Conservation (phyloP, 1,284 basidiomycete genomes). For the Exobasidium rhododendri region DNA sequence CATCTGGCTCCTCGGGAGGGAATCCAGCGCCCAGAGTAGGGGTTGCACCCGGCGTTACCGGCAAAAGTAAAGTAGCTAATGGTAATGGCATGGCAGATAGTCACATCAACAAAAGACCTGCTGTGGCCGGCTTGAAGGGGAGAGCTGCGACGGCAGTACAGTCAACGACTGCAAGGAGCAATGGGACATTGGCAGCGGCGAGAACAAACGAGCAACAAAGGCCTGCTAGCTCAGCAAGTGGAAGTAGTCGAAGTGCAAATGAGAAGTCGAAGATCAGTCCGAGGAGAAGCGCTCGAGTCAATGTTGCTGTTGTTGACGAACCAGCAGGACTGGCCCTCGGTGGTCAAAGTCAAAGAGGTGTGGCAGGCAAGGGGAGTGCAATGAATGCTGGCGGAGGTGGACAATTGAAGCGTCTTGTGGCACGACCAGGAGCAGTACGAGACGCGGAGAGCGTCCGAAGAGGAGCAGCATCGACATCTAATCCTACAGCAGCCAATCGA, state of each 20-base stretch:
- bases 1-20: background rate
- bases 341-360: constrained; percentile 1
- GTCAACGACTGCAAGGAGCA: background rate
- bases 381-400: too few relatives aligned
- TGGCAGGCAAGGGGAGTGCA: background rate
- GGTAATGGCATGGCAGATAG: background rate
- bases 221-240: background rate
- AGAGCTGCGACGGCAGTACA: background rate
- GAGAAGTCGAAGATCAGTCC: background rate
- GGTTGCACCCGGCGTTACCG: background rate
- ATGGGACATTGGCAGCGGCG: background rate
- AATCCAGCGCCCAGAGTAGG: background rate
- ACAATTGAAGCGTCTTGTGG: too few relatives aligned
- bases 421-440: too few relatives aligned
- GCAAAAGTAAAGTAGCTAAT: background rate
- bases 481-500: background rate
- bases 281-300: constrained; percentile 1
- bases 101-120: background rate
- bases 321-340: background rate
- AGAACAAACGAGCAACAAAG: constrained; percentile 1
- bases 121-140: background rate
- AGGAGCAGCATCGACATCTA: background rate
- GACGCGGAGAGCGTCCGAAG: too few relatives aligned
- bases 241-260: background rate
- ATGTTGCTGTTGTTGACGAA: background rate